Base-by-base conservation (phyloP, 2,329 filamentous ascomycete species). In the Fusarium concolor region DNA sequence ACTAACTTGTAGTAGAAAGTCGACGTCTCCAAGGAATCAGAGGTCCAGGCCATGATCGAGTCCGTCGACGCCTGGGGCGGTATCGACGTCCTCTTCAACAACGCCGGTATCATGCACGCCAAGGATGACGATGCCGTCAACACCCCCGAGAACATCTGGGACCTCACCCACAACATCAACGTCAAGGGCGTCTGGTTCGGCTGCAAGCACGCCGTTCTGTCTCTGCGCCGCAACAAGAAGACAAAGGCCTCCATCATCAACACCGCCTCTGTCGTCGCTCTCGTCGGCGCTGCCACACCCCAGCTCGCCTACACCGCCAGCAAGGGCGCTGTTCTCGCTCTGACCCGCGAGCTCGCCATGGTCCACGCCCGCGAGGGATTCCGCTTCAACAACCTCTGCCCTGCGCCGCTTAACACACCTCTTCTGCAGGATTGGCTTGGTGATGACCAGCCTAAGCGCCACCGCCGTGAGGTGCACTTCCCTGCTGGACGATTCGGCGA, bases 121-220 rank as follows among this genome's bases (percentile, higher is more conserved):
- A 85, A 91, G 58, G 91, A 94, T 78, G 90, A 87, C 76, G 90
- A 93, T 79, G 93, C 94, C 47, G 83, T 96, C 77, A 87, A 91
- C 78, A 97, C 94, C 2, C 90, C 92, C 50, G 93, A 97, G 83
- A 89, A 88, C 74, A 94, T 97, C 83, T 97, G 94, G 94, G 93
- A 97, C 75, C 83, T 97, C 71, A 97, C 94, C 6, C 93, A 97
- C 65, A 90, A 89, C 78, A 96, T 97, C 84, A 97, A 97, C 80
- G 94, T 97, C 79, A 97, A 97, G 87, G 94, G 94, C 42, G 94
- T 97, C n/a, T 97, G 94, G 94, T 97, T 89, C 79, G 94, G 94
- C 63, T 91, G 89, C 86, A 97, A 97, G 86, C 93, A 97, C 79
- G 93, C 94, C 9, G 90, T 97, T 28, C 84, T 95, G 50, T 88